Conservation (phyloP, 176 grass and related monocot species). For the Carex cristatella region DNA sequence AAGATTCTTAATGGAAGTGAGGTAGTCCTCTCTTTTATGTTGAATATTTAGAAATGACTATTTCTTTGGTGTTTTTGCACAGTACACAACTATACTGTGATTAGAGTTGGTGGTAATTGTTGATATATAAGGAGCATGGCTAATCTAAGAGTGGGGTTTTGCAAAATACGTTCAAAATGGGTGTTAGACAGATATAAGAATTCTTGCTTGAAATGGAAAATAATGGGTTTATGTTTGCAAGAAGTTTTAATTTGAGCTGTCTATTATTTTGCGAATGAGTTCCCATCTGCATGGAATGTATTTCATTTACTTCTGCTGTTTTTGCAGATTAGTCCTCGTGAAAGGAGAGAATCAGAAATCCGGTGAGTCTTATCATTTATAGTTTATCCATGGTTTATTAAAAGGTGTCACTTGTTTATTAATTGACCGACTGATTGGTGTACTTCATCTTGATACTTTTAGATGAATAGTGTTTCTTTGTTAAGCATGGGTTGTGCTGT, state of each 20-base stretch:
- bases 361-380: slow-evolving; percentile 43
- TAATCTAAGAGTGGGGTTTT: neutral
- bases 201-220: neutral
- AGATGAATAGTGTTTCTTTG: neutral
- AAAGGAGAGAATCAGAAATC: slow-evolving; percentile 93
- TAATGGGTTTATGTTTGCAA: neutral
- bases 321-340: slow-evolving; percentile 68
- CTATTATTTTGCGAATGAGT: neutral
- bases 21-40: slow-evolving; percentile 25
- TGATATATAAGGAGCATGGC: neutral
- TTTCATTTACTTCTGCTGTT: neutral
- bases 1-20: slow-evolving; percentile 83
- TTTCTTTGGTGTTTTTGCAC: slow-evolving; percentile 2
- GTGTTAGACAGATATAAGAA: neutral
- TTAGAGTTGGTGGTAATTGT: neutral
- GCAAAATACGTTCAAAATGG: neutral
- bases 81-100: neutral
- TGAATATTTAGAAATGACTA: neutral
- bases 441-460: neutral
- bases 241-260: neutral
- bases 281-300: neutral
- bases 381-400: neutral
- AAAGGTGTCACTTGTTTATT: neutral
- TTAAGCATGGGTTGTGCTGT: neutral
- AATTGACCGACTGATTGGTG: neutral